Evolutionary conservation across 2,329 filamentous ascomycete species (phyloP).

Genomic region (Monosporascus sp.): DNA sequence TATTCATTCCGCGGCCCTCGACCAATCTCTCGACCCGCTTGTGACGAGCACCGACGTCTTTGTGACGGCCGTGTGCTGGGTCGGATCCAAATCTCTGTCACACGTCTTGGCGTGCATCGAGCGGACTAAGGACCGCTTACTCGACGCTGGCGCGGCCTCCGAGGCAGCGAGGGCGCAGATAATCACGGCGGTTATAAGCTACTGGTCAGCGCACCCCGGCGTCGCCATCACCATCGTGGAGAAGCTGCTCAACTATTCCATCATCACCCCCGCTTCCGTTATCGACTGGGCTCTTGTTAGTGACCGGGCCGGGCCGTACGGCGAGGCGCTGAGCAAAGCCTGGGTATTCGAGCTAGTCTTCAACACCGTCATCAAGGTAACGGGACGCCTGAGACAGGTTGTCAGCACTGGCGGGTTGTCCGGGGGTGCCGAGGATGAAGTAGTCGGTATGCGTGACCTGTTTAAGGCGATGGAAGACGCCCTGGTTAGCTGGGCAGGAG

Average conservation of each 20-base stretch:
- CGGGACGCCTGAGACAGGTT: conserved; percentile 77
- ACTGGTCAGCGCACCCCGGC: conserved; percentile 90
- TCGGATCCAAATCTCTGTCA: conserved; percentile 92
- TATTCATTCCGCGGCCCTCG: conserved; percentile 74
- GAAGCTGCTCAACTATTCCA: conserved; percentile 95
- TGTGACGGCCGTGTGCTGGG: conserved; percentile 86
- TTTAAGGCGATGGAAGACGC: conserved; percentile 79
- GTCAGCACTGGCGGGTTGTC: conserved; percentile 54
- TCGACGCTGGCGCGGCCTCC: conserved; percentile 71
- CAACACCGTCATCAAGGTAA: conserved; percentile 86
- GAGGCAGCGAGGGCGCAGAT: conserved; percentile 79
- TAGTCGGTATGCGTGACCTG: conserved; percentile 69
- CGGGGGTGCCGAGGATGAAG: conserved; percentile 55
- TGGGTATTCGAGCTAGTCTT: conserved; percentile 88
- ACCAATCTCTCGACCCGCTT: conserved; percentile 69
- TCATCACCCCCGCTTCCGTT: conserved; percentile 78
- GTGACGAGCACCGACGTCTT: conserved; percentile 90
- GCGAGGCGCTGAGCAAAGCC: conserved; percentile 63
- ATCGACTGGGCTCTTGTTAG: conserved; percentile 79
- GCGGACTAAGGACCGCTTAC: conserved; percentile 81
- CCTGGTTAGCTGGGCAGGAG: conserved; percentile 65
- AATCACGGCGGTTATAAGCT: conserved; percentile 81
- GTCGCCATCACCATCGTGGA: conserved; percentile 90
- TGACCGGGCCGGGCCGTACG: conserved; percentile 49
- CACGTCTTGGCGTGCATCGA: conserved; percentile 96